Base-by-base conservation (phyloP, 148 eudicot genomes). In the Chenopodium quinoa region DNA sequence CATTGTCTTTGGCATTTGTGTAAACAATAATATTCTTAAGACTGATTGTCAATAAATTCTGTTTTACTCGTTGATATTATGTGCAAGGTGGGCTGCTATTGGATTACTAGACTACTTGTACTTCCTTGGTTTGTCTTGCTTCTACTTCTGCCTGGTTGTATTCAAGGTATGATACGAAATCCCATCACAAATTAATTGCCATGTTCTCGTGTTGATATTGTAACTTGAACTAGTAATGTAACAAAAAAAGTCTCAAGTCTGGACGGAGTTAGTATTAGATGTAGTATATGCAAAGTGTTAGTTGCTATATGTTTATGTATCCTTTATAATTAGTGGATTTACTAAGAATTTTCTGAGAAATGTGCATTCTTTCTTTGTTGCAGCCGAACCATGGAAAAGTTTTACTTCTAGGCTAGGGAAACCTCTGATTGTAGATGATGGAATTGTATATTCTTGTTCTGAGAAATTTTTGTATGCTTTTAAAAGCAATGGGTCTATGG, bases 51-150 rank as follows among this genome's bases (percentile, higher is more conserved):
- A 37, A 37, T 37, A 37, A 37, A 4, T 37, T 37, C 40, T 4
- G 0, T 40, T 40, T 6, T 40, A 5, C 44, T 40, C 44, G 44
- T 40, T 40, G 44, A 6, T 40, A 71, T 47, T 82, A 47, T 77
- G 66, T 90, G 80, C 90, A 95, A 97, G 93, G 85, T 95, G 85
- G 97, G 97, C 75, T 91, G 92, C 72, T 91, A 89, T 75, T 91
- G 97, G 97, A 89, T 93, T 8, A 77, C 88, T 70, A 85, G 83
- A 79, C 80, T 95, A 31, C 87, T 93, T 46, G 92, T 89, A 77
- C 91, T 95, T 79, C 82, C 81, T 76, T 84, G 90, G 77, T 95
- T 92, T 88, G 95, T 92, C 50, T 83, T 92, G 89, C 85, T 40
- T 40, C 44, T 93, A 62, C 95, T 93, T 70, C 37, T 92, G 91